Evolutionary conservation across 2,329 filamentous ascomycete genomes (phyloP).

Genomic region (Elsinoe perseae): DNA sequence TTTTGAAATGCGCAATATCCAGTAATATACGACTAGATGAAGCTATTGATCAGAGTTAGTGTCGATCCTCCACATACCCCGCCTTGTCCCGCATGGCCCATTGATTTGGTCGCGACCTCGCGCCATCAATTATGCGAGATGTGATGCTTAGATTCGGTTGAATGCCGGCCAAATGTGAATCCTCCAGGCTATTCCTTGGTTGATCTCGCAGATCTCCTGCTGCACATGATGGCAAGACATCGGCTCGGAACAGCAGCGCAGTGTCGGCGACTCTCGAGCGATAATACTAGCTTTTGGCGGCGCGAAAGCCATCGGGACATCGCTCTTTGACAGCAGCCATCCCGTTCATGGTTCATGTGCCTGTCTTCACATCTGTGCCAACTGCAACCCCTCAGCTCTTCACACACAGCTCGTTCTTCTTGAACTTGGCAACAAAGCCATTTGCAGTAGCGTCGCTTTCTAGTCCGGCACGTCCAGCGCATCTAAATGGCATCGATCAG

Average conservation of each 20-base stretch:
- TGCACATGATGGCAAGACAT: background rate
- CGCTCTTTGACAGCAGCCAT: too few relatives aligned
- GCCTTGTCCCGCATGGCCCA: constrained; percentile 1
- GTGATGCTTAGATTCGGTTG: background rate
- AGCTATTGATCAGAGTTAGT: constrained; percentile 2
- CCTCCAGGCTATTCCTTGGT: background rate
- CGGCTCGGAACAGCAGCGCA: background rate
- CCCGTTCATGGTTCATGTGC: too few relatives aligned
- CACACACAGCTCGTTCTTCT: too few relatives aligned
- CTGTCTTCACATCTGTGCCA: too few relatives aligned
- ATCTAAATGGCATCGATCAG: too few relatives aligned
- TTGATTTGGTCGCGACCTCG: background rate
- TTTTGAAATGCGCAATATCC: background rate
- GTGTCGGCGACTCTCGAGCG: background rate
- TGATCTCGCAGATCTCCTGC: background rate
- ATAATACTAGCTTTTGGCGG: too few relatives aligned
- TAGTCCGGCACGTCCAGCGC: too few relatives aligned
- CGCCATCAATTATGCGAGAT: constrained; percentile 1
- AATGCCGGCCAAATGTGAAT: background rate
- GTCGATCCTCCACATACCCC: constrained; percentile 10
- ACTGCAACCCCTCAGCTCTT: too few relatives aligned
- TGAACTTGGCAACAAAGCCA: too few relatives aligned
- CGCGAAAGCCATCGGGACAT: too few relatives aligned
- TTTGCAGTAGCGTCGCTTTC: too few relatives aligned
- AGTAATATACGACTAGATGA: background rate